Evolutionary conservation across 2,329 filamentous ascomycete genomes (phyloP).

Genomic region (Monosporascus sp.): DNA sequence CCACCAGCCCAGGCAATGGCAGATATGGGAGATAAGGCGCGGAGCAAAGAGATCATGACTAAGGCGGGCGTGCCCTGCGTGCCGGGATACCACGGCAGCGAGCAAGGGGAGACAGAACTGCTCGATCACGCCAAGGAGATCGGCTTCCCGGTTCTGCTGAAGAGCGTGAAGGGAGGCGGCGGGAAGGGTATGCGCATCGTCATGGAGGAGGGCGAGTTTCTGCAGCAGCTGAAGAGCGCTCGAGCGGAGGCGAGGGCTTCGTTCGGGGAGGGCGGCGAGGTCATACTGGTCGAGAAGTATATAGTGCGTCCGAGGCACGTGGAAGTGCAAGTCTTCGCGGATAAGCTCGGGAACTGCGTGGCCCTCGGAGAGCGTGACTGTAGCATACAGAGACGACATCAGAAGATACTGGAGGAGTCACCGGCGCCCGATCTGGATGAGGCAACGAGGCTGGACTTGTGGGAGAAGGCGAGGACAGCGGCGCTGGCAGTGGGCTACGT

Average conservation of each 20-base stretch:
- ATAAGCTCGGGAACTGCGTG: constrained; percentile 71
- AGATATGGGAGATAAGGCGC: constrained; percentile 64
- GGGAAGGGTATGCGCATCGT: constrained; percentile 84
- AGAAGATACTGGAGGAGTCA: constrained; percentile 88
- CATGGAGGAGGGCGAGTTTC: constrained; percentile 61
- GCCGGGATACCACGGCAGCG: constrained; percentile 85
- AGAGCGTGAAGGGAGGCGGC: constrained; percentile 75
- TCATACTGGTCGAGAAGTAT: constrained; percentile 81
- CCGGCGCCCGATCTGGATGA: constrained; percentile 66
- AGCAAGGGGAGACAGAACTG: constrained; percentile 63
- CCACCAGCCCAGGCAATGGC: constrained; percentile 76
- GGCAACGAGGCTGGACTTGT: constrained; percentile 54
- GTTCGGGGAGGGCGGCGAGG: constrained; percentile 74
- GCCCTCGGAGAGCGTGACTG: constrained; percentile 87
- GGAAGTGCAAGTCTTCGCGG: constrained; percentile 87
- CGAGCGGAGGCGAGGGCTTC: constrained; percentile 70
- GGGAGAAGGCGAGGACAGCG: constrained; percentile 60
- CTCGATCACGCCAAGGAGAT: constrained; percentile 66
- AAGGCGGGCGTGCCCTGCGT: constrained; percentile 93
- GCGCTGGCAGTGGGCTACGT: constrained; percentile 77
- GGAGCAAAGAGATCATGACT: constrained; percentile 92
- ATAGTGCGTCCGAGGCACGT: constrained; percentile 77
- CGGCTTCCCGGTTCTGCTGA: constrained; percentile 66
- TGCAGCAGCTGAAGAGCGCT: constrained; percentile 64
- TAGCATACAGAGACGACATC: constrained; percentile 78